Base-by-base conservation (phyloP, 2,329 filamentous ascomycete genomes). In the Penicillium sp. region DNA sequence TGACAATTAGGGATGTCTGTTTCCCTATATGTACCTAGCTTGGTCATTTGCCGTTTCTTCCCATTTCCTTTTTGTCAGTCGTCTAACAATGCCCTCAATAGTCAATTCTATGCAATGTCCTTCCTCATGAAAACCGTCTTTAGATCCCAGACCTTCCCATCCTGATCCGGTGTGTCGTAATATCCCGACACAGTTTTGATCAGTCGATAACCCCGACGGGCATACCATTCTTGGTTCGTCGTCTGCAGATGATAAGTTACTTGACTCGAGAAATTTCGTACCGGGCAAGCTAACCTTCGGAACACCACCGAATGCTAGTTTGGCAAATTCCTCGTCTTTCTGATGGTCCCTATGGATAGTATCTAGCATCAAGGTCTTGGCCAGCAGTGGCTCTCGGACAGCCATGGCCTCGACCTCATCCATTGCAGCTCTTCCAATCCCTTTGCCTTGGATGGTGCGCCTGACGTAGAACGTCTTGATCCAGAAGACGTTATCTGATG, bases 111-210 rank as follows among this genome's bases (percentile, higher is more conserved):
- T 18, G 34, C 41, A 45, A 60, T 50, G 13, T 61, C 54, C 25
- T 59, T 60, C 19, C 56, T 46, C 59, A 61, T 61, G 19, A 59
- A 60, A 9, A 59, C 40, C 2, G 58, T 55, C 46, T 41, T 58
- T 2, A 33, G 50, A 35, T 55, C 48, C 57, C 58, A 56, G 10
- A 34, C 12, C 14, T 56, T 55, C 1, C 53, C 53, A 41, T 44
- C 48, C 9, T 25, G 51, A 36, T 60, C 58, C 4, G 1, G 9
- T 11, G 49, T 43, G 7, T 29, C 35, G 29, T 61, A 61, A 38
- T 46, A 57, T 16, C 59, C 53, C 28, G 49, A 51, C 5, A 57
- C 42, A 0, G 50, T 58, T n/a, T 49, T 52, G 7, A 59, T 46
- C 9, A 53, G 40, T 10, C 5, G 46, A 28, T 61, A 61, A 11